A percentile compares a stretch with the other conserved stretches of the same genome.
These are phyloP conservation scores for Krasilnikovozyma curviuscula DNA, from an alignment of 768 basidiomycete species.

Conservation along the genomic window DNA sequence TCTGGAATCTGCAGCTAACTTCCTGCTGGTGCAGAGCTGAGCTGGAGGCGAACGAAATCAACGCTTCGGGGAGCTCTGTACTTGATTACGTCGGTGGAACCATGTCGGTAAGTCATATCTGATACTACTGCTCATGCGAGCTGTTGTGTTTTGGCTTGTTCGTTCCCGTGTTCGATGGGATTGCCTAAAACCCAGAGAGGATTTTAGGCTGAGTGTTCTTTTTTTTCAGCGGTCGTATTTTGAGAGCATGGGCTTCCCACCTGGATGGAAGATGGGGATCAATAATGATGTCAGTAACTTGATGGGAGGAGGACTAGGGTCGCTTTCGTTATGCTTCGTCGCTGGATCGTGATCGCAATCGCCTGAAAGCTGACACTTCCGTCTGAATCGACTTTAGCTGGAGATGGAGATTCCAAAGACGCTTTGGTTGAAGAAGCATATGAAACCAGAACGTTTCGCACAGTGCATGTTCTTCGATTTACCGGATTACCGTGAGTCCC, in stretches of 20 bases:
- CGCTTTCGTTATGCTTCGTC: neutral
- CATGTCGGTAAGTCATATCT: conserved; percentile 45
- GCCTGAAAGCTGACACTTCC: too few relatives aligned
- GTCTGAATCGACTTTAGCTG: too few relatives aligned
- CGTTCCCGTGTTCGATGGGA: neutral
- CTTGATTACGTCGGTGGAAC: conserved; percentile 88
- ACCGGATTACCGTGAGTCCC: conserved; percentile 49
- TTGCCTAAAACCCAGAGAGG: neutral
- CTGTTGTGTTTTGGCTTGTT: too few relatives aligned
- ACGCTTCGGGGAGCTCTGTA: conserved; percentile 60
- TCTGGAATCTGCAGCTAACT: neutral
- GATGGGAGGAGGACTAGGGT: neutral
- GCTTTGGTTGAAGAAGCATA: conserved; percentile 83
- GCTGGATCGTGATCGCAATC: too few relatives aligned
- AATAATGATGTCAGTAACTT: conserved; percentile 1
- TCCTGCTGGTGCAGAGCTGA: conserved; percentile 40
- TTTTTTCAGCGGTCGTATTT: neutral
- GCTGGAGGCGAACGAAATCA: conserved; percentile 77
- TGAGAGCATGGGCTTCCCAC: neutral
- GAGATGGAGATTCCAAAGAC: conserved; percentile 99
- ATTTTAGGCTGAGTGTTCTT: neutral
- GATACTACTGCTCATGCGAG: too few relatives aligned
- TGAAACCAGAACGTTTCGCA: conserved; percentile 48
- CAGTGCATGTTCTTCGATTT: conserved; percentile 34
- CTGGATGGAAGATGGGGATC: conserved; percentile 8